phyloP scores from a whole-genome alignment of 495 filamentous ascomycete species.

The Rhizodiscina lignyota region DNA sequence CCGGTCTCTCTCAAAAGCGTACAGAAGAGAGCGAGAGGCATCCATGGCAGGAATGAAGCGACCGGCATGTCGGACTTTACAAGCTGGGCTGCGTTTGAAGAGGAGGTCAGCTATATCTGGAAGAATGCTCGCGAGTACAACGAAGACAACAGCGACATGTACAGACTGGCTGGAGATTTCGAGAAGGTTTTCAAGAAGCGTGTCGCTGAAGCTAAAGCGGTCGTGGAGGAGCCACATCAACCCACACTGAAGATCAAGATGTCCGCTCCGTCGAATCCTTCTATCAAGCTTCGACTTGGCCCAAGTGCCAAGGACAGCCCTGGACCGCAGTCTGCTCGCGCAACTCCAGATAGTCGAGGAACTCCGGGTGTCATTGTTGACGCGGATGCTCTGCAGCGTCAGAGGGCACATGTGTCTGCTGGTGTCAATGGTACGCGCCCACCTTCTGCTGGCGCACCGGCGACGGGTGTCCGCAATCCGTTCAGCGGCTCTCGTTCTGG shows the following conservation, averaged over 20 bases:
- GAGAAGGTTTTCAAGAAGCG: slow-evolving; percentile 50
- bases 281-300: slow-evolving; percentile 19
- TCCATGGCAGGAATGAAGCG: slow-evolving; percentile 42
- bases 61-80: slow-evolving; percentile 57
- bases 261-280: slow-evolving; percentile 12
- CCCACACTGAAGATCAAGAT: slow-evolving; percentile 68
- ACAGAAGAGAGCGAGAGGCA: slow-evolving; percentile 53
- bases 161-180: slow-evolving; percentile 50
- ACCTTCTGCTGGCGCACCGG: slow-evolving; percentile 12
- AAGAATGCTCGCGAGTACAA: slow-evolving; percentile 77
- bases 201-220: slow-evolving; percentile 47
- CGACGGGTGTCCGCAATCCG: slow-evolving; percentile 10
- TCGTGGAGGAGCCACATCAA: slow-evolving; percentile 41
- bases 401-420: slow-evolving; percentile 28
- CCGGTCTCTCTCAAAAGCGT: slow-evolving; percentile 56
- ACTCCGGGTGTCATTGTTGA: slow-evolving; percentile 31
- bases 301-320: slow-evolving; percentile 27
- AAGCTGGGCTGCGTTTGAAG: slow-evolving; percentile 64
- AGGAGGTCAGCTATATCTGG: slow-evolving; percentile 64
- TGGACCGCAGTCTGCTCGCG: slow-evolving; percentile 20
- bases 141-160: slow-evolving; percentile 71
- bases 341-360: slow-evolving; percentile 16
- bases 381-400: slow-evolving; percentile 30
- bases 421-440: slow-evolving; percentile 24
- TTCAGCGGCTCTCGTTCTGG: slow-evolving; percentile 11